Evolutionary conservation across 2,329 filamentous ascomycete species (phyloP).

Genomic region (Verticillium tricorpus): DNA sequence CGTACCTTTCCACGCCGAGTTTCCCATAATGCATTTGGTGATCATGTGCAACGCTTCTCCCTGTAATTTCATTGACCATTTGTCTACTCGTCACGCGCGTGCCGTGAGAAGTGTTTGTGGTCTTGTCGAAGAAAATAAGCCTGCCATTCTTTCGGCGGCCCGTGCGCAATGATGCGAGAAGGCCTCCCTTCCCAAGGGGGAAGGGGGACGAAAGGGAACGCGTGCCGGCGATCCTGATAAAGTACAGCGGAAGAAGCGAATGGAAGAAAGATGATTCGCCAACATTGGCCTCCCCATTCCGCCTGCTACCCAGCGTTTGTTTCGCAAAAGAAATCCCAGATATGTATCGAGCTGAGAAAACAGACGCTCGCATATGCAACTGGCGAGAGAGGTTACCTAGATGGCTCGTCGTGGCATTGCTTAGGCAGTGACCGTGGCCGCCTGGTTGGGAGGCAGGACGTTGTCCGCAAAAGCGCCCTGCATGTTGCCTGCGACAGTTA

Average conservation of each 20-base stretch:
- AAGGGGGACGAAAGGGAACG: conserved; percentile 12
- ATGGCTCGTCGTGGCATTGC: conserved; percentile 1
- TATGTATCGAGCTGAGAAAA: conserved; percentile 5
- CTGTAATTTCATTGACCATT: conserved; percentile 6
- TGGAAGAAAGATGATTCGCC: conserved; percentile 8
- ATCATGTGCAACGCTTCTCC: conserved; percentile 12
- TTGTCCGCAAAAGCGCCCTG: conserved; percentile 45
- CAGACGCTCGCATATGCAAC: conserved; percentile 7
- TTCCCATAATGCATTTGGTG: conserved; percentile 12
- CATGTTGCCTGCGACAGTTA: conserved; percentile 42
- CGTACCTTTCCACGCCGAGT: conserved; percentile 4
- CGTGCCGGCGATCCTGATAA: conserved; percentile 22
- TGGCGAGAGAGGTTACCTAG: not conserved
- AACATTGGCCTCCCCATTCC: conserved; percentile 4
- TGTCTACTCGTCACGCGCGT: conserved; percentile 10
- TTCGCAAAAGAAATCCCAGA: conserved; percentile 8
- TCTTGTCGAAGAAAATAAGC: conserved; percentile 4
- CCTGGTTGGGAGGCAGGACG: conserved; percentile 37
- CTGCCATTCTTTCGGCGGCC: conserved; percentile 11
- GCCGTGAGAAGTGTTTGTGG: conserved; percentile 4
- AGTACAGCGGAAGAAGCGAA: conserved; percentile 30
- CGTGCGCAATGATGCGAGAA: conserved; percentile 10
- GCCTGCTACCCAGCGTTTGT: conserved; percentile 6
- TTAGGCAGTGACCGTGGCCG: conserved; percentile 20
- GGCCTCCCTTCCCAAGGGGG: conserved; percentile 4